Base-by-base conservation (phyloP, 2,329 filamentous ascomycete genomes). In the Aspergillus flavus region DNA sequence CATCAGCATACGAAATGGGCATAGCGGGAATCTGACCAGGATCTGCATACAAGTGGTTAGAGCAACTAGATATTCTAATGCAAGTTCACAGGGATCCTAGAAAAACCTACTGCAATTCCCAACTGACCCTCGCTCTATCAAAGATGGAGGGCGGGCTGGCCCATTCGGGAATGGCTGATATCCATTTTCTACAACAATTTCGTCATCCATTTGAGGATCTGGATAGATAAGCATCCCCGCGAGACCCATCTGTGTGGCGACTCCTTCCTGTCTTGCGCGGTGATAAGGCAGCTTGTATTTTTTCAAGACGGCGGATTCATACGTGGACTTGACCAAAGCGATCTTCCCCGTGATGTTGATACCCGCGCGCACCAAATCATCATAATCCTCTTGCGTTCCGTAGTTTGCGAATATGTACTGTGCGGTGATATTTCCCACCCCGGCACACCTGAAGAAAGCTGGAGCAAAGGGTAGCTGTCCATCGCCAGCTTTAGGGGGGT, bases 1-100 rank as follows among this genome's bases (percentile, higher is more conserved):
- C 57, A 26, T 65, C 63, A 6, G 23, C 21, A 23, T 52, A 52
- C 12, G 46, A 52, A 10, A 52, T 52, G 3, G 46, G 46, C 4
- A 52, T 30, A 10, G 46, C 46, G 14, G 26, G 46, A 9, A 52
- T 30, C 16, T 5, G 0, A 16, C 9, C 14, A 21, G 1, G 4
- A 1, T 4, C 21, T 26, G 45, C 1, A 16, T 9, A 26, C 2
- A 48, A 48, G 45, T 14, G 6, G 23, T 26, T 28, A 28, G 23
- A 28, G n/a, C 12, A 48, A 23, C 19, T 28, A 48, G 23, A 26
- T 16, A 14, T 26, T 23, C 12, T 1, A 48, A 16, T 9, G 21
- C 23, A 50, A 30, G 2, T 6, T 41, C 19, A 50, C 14, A 30
- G n/a, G 26, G 46, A 30, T 26, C 26, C 16, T 16, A n/a, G 4